Conservation (phyloP, 805 yeast species). For the Sungouiozyma ichnusensis region DNA sequence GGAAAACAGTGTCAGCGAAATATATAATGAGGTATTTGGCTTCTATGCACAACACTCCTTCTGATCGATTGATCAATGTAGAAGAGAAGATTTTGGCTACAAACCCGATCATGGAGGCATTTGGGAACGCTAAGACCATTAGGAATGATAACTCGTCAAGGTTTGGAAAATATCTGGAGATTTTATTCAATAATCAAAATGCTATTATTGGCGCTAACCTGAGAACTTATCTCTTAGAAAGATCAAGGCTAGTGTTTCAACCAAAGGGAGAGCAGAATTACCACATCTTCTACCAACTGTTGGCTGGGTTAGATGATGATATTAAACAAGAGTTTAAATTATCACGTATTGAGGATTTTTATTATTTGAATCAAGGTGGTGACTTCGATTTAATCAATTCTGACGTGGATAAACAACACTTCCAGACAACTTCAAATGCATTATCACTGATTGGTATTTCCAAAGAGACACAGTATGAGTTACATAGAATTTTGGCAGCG, state of each 20-base stretch:
- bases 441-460: constrained; percentile 67
- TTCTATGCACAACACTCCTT: constrained; percentile 57
- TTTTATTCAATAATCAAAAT: constrained; percentile 64
- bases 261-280: constrained; percentile 84
- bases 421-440: constrained; percentile 64
- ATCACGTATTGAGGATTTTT: constrained; percentile 54
- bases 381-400: constrained; percentile 40
- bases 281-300: constrained; percentile 85
- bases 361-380: constrained; percentile 87
- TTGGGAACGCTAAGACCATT: constrained; percentile 91
- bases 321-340: constrained; percentile 51
- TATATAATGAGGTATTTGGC: constrained; percentile 97
- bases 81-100: constrained; percentile 94
- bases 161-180: constrained; percentile 90
- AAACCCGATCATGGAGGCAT: constrained; percentile 83
- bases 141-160: constrained; percentile 91
- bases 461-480: constrained; percentile 46
- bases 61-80: constrained; percentile 66
- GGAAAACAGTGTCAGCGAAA: constrained; percentile 95
- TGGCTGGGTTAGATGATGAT: constrained; percentile 53
- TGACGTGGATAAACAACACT: constrained; percentile 80
- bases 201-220: constrained; percentile 90
- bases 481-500: constrained; percentile 78
- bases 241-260: constrained; percentile 90
- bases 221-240: constrained; percentile 83